Conservation (phyloP, 768 basidiomycete species). For the Lentinus tigrinus region DNA sequence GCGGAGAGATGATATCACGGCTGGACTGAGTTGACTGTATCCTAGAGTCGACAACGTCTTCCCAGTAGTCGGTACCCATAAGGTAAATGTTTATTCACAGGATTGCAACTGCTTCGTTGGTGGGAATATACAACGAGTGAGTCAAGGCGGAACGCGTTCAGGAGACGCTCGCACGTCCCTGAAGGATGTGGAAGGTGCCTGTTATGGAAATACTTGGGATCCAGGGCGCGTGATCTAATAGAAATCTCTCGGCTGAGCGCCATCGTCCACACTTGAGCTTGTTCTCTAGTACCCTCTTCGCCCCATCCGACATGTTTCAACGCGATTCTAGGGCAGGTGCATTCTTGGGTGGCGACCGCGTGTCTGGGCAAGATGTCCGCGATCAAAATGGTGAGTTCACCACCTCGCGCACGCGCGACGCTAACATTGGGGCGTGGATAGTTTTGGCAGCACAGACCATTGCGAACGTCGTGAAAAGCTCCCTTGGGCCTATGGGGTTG, state of each 20-base stretch:
- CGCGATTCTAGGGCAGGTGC: slow-evolving; percentile 89
- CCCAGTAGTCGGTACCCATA: too few relatives aligned
- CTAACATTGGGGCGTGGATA: slow-evolving; percentile 33
- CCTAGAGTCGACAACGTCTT: too few relatives aligned
- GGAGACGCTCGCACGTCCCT: too few relatives aligned
- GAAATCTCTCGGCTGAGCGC: slow-evolving; percentile 13
- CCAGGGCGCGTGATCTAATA: not conserved
- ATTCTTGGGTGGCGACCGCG: slow-evolving; percentile 91
- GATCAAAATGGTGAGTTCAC: slow-evolving; percentile 87
- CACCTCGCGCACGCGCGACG: not conserved
- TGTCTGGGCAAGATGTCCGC: slow-evolving; percentile 92
- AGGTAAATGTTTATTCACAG: too few relatives aligned
- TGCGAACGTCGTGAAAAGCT: slow-evolving; percentile 96
- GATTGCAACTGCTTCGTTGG: too few relatives aligned
- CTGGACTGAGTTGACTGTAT: too few relatives aligned
- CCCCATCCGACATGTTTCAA: slow-evolving; percentile 64
- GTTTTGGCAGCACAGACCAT: slow-evolving; percentile 95
- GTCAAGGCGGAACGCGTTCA: too few relatives aligned
- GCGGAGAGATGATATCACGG: too few relatives aligned
- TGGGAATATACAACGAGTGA: too few relatives aligned
- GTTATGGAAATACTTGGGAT: too few relatives aligned
- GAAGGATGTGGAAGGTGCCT: too few relatives aligned
- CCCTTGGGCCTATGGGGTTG: slow-evolving; percentile 89
- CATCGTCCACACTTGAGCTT: not conserved
- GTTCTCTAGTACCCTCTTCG: slow-evolving; percentile 7